Percentiles rank a stretch among this genome's conserved stretches.
Evolutionary conservation across 257 asterid species (phyloP).

Genomic region (Przewalskia tangutica): DNA sequence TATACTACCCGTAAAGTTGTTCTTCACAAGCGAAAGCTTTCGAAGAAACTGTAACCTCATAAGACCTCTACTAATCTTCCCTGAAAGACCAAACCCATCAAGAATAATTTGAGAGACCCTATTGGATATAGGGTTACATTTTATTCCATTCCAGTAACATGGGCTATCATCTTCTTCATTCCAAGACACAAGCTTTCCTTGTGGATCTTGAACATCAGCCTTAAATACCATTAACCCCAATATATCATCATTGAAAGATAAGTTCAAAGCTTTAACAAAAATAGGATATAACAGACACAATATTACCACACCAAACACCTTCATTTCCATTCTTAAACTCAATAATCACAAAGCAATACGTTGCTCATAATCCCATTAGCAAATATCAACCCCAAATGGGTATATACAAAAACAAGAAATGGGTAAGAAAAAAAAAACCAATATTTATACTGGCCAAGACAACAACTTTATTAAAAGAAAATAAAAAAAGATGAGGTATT

Average conservation of each 20-base stretch:
- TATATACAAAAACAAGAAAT: neutral
- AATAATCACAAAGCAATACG: constrained; percentile 18
- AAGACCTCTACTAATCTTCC: constrained; percentile 79
- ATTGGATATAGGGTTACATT: constrained; percentile 86
- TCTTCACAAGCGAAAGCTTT: constrained; percentile 60
- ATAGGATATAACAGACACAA: constrained; percentile 26
- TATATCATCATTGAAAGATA: constrained; percentile 81
- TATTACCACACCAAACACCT: constrained; percentile 17
- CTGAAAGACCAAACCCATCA: constrained; percentile 73
- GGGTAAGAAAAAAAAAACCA: too few relatives aligned
- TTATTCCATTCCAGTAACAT: constrained; percentile 74
- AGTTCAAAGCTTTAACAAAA: constrained; percentile 32
- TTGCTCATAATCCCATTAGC: neutral
- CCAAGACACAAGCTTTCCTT: constrained; percentile 71
- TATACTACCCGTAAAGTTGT: constrained; percentile 69
- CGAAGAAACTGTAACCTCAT: constrained; percentile 62
- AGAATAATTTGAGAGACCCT: constrained; percentile 81
- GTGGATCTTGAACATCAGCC: constrained; percentile 76
- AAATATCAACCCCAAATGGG: neutral
- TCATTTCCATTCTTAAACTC: constrained; percentile 15
- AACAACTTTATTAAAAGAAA: too few relatives aligned
- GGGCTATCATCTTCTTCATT: constrained; percentile 85
- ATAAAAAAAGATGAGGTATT: too few relatives aligned
- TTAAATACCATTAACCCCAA: constrained; percentile 87
- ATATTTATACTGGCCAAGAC: too few relatives aligned